phyloP scores from a whole-genome alignment of 2,329 filamentous ascomycete species.

The Corniculantispora saksenae region DNA sequence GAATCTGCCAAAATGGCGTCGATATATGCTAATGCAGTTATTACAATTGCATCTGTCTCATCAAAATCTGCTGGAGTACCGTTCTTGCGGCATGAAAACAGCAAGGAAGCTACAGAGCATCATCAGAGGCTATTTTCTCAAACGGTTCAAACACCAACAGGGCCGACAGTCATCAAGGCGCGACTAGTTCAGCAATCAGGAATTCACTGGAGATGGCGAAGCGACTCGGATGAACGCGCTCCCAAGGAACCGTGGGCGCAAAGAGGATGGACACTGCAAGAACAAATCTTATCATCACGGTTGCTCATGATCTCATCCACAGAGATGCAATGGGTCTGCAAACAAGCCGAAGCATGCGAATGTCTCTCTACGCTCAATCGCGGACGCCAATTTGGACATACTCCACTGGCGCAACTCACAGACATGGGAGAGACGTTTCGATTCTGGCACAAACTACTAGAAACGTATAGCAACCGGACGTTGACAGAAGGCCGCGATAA shows the following conservation, averaged over 20 bases:
- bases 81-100: slow-evolving; percentile 13
- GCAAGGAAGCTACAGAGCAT: background rate
- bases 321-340: slow-evolving; percentile 25
- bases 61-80: slow-evolving; percentile 10
- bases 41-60: slow-evolving; percentile 23
- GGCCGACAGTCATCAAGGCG: background rate
- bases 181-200: background rate
- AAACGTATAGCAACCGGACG: slow-evolving; percentile 29
- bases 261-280: slow-evolving; percentile 23
- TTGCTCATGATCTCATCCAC: slow-evolving; percentile 12
- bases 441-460: slow-evolving; percentile 32
- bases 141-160: background rate
- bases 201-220: slow-evolving; percentile 11
- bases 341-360: slow-evolving; percentile 25
- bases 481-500: slow-evolving; percentile 28
- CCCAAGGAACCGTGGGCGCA: slow-evolving; percentile 20
- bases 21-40: slow-evolving; percentile 22
- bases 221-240: background rate
- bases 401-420: slow-evolving; percentile 22
- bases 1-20: slow-evolving; percentile 23
- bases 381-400: slow-evolving; percentile 26
- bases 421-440: slow-evolving; percentile 24
- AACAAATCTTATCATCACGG: slow-evolving; percentile 11
- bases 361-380: slow-evolving; percentile 28
- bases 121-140: slow-evolving; percentile 7